Percentiles rank a stretch among this genome's conserved stretches.
Evolutionary conservation across 805 yeast species (phyloP).

Genomic region (Myxozyma monticola): DNA sequence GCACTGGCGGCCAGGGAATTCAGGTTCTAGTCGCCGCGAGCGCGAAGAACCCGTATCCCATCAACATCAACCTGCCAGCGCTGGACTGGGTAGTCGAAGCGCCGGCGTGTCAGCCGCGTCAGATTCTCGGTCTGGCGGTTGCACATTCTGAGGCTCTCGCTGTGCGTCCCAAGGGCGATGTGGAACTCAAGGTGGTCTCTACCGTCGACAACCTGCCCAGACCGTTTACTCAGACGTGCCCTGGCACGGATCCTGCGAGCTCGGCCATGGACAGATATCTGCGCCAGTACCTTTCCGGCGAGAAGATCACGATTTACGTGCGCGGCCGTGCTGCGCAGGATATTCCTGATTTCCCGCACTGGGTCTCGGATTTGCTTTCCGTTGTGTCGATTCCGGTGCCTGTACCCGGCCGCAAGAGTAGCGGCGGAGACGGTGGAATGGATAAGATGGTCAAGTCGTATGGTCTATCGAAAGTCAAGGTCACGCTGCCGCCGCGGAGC

Average conservation of each 20-base stretch:
- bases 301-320: constrained; percentile 21
- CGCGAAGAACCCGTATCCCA: constrained; percentile 26
- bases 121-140: constrained; percentile 17
- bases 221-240: constrained; percentile 22
- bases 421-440: constrained; percentile 12
- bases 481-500: constrained; percentile 22
- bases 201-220: constrained; percentile 13
- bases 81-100: constrained; percentile 27
- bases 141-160: constrained; percentile 22
- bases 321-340: constrained; percentile 25
- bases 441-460: constrained; percentile 22
- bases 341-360: constrained; percentile 23
- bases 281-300: constrained; percentile 21
- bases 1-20: constrained; percentile 12
- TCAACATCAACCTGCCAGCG: constrained; percentile 22
- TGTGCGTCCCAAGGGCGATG: constrained; percentile 15
- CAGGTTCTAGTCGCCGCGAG: constrained; percentile 22
- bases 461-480: constrained; percentile 25
- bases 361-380: constrained; percentile 22
- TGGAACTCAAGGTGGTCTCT: constrained; percentile 14
- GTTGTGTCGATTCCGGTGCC: constrained; percentile 26
- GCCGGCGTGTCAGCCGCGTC: constrained; percentile 18
- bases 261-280: constrained; percentile 27
- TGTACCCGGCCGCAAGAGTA: constrained; percentile 23
- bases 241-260: constrained; percentile 13